A percentile compares a stretch with the other conserved stretches of the same genome.
phyloP scores from a whole-genome alignment of 208 protist species.

The Trypanosoma scelopori region DNA sequence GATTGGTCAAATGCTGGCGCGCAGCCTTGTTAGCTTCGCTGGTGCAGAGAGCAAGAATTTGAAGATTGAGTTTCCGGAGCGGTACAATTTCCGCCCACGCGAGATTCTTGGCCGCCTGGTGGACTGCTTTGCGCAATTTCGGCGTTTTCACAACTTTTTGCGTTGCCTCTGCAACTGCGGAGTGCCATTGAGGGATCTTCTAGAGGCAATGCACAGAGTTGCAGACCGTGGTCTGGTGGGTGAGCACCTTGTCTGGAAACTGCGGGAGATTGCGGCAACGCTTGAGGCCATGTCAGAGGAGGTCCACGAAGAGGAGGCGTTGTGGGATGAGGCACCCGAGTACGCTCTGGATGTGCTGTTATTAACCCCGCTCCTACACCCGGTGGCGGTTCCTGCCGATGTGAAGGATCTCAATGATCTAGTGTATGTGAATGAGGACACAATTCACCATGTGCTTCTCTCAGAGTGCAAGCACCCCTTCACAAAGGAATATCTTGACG shows the following conservation, averaged over 20 bases:
- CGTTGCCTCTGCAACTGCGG: constrained; percentile 77
- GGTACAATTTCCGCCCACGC: constrained; percentile 75
- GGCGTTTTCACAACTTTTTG: constrained; percentile 68
- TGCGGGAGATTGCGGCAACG: constrained; percentile 57
- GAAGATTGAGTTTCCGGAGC: constrained; percentile 77
- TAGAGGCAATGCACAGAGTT: constrained; percentile 53
- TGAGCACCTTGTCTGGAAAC: constrained; percentile 57
- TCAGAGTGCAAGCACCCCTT: constrained; percentile 89
- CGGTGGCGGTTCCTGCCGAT: constrained; percentile 79
- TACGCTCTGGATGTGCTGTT: constrained; percentile 83
- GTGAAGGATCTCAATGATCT: constrained; percentile 78
- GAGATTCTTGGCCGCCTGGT: constrained; percentile 79
- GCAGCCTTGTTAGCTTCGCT: constrained; percentile 79
- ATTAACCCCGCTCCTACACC: constrained; percentile 73
- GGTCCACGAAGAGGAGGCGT: constrained; percentile 68
- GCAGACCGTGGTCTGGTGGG: constrained; percentile 66
- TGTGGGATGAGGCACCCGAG: constrained; percentile 88
- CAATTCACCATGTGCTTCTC: constrained; percentile 82
- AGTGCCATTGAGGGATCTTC: constrained; percentile 57
- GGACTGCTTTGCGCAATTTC: constrained; percentile 81
- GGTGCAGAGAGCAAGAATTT: constrained; percentile 73
- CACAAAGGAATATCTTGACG: constrained; percentile 88
- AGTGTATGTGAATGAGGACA: constrained; percentile 82
- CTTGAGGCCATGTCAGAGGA: constrained; percentile 50
- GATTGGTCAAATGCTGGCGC: constrained; percentile 85